Conservation (phyloP, 805 yeast species). For the Candida rishiriensis region DNA sequence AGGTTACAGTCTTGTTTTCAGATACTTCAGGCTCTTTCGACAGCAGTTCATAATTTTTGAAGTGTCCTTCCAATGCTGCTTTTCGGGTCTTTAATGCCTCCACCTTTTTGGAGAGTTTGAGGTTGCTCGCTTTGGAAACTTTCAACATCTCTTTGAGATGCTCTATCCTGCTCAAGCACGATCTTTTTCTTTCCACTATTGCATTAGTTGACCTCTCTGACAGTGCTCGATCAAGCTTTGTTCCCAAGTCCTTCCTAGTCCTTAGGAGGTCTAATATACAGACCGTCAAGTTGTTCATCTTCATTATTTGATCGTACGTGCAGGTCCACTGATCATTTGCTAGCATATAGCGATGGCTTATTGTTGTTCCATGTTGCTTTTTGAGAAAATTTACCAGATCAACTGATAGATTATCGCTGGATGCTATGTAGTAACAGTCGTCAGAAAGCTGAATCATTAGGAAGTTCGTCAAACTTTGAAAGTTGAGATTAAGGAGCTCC, state of each 20-base stretch:
- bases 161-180: neutral
- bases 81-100: neutral
- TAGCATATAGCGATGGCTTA: neutral
- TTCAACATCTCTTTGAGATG: neutral
- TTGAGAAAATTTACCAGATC: conserved; percentile 11
- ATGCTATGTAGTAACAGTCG: conserved; percentile 29
- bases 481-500: conserved; percentile 14
- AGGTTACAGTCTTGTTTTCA: neutral
- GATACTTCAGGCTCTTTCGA: neutral
- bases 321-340: conserved; percentile 23
- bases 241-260: conserved; percentile 12
- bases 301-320: conserved; percentile 39
- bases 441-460: conserved; percentile 25
- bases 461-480: conserved; percentile 19
- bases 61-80: too few species aligned
- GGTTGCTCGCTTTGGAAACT: neutral
- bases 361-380: neutral
- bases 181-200: neutral
- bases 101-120: neutral
- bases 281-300: conserved; percentile 33
- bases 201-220: neutral
- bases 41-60: neutral
- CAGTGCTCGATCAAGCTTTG: conserved; percentile 3
- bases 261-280: conserved; percentile 32
- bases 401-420: conserved; percentile 8